Evolutionary conservation across 225 moss, liverwort and hornwort species (phyloP).

Genomic region (Asterella californica): DNA sequence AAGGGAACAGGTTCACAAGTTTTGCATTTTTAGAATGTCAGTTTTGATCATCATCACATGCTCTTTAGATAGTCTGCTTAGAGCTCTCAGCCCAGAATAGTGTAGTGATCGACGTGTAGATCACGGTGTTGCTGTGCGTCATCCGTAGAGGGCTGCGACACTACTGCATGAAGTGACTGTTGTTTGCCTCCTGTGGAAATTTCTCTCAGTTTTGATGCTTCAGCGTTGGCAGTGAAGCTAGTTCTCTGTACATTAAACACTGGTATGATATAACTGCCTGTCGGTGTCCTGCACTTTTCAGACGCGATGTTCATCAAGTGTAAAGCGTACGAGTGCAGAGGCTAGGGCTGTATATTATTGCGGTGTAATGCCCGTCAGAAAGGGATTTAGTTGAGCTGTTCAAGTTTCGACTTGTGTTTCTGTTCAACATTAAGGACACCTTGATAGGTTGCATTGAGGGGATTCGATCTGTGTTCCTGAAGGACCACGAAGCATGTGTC

Average conservation of each 20-base stretch:
- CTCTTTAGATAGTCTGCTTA: not conserved
- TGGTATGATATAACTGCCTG: not conserved
- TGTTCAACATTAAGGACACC: too few relatives aligned
- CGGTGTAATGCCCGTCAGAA: not conserved
- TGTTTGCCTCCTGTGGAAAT: not conserved
- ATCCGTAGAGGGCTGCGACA: not conserved
- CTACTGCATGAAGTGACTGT: not conserved
- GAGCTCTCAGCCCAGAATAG: not conserved
- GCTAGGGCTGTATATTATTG: not conserved
- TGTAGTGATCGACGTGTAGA: not conserved
- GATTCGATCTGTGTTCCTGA: too few relatives aligned
- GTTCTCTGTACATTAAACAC: not conserved
- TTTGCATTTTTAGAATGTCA: not conserved
- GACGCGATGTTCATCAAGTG: not conserved
- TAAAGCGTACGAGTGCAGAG: not conserved
- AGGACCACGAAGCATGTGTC: too few relatives aligned
- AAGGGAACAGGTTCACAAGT: not conserved
- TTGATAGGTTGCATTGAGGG: too few relatives aligned
- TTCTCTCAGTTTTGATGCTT: not conserved
- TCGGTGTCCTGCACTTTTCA: not conserved
- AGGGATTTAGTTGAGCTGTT: not conserved
- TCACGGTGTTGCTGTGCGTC: not conserved
- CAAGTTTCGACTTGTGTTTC: not conserved
- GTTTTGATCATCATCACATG: too few relatives aligned
- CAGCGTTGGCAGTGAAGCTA: not conserved